Conservation (phyloP, 306 rosid species). For the Abrus pulchellus region DNA sequence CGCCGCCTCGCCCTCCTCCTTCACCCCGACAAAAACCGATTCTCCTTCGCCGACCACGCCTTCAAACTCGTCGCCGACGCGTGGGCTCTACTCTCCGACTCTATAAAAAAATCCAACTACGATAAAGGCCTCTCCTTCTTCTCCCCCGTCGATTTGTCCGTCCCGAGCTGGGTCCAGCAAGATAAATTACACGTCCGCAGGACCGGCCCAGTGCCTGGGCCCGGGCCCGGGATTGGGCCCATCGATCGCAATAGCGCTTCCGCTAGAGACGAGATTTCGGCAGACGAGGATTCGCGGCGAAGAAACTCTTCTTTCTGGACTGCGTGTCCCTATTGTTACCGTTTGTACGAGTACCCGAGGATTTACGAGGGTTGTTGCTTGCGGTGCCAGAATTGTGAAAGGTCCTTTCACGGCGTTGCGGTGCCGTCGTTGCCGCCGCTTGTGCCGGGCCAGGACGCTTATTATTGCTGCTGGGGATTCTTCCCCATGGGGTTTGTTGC, state of each 20-base stretch:
- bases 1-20: constrained; percentile 90
- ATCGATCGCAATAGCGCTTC: neutral
- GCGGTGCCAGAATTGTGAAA: constrained; percentile 81
- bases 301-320: constrained; percentile 82
- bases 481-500: constrained; percentile 80
- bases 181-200: constrained; percentile 65
- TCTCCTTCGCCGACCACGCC: constrained; percentile 73
- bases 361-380: constrained; percentile 79
- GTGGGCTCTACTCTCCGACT: constrained; percentile 83
- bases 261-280: constrained; percentile 33
- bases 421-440: constrained; percentile 72
- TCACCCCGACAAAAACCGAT: constrained; percentile 88
- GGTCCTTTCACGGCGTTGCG: constrained; percentile 73
- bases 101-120: constrained; percentile 61
- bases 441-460: constrained; percentile 84
- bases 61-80: constrained; percentile 92
- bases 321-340: constrained; percentile 88
- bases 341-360: constrained; percentile 83
- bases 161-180: constrained; percentile 63
- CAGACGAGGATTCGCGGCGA: constrained; percentile 48
- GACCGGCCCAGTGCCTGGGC: constrained; percentile 38
- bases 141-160: constrained; percentile 60
- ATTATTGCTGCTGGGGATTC: constrained; percentile 93
- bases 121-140: constrained; percentile 70
- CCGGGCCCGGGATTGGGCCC: neutral